phyloP scores from a whole-genome alignment of 108 stramenopile species.

The Aurantiochytrium sp. region DNA sequence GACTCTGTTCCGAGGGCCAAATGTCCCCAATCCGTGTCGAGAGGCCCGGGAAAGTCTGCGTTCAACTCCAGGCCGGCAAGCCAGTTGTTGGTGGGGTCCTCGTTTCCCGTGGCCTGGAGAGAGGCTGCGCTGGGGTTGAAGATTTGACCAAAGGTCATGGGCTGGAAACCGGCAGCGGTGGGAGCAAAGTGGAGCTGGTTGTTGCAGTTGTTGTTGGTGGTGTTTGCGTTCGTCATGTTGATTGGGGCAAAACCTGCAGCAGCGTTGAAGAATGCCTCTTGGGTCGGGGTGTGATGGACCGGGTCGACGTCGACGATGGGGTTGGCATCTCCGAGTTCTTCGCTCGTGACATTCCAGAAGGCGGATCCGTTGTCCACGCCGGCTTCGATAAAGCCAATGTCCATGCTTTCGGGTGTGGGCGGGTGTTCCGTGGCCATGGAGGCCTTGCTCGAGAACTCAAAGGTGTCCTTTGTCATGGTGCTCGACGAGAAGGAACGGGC shows the following conservation, averaged over 20 bases:
- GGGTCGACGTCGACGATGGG: no score
- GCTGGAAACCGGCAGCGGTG: no score
- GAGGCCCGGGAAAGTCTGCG: not conserved
- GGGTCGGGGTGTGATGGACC: not conserved
- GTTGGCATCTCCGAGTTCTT: not conserved
- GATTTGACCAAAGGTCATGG: no score
- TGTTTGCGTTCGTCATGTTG: not conserved
- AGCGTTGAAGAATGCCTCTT: not conserved
- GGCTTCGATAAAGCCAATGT: not conserved
- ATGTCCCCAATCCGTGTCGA: not conserved
- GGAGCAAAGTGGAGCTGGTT: no score
- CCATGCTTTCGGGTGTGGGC: not conserved
- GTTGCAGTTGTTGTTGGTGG: not conserved
- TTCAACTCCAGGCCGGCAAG: not conserved
- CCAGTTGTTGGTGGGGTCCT: not conserved
- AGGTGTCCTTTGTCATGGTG: no score
- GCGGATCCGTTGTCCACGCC: not conserved
- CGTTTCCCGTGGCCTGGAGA: not conserved
- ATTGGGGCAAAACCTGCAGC: no score
- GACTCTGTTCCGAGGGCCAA: not conserved
- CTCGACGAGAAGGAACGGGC: no score
- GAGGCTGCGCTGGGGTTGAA: not conserved
- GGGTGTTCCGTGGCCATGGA: not conserved
- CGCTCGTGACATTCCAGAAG: not conserved
- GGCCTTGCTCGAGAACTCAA: not conserved